phyloP scores from a whole-genome alignment of 2,329 filamentous ascomycete species.

The Xylariomycetidae sp. region DNA sequence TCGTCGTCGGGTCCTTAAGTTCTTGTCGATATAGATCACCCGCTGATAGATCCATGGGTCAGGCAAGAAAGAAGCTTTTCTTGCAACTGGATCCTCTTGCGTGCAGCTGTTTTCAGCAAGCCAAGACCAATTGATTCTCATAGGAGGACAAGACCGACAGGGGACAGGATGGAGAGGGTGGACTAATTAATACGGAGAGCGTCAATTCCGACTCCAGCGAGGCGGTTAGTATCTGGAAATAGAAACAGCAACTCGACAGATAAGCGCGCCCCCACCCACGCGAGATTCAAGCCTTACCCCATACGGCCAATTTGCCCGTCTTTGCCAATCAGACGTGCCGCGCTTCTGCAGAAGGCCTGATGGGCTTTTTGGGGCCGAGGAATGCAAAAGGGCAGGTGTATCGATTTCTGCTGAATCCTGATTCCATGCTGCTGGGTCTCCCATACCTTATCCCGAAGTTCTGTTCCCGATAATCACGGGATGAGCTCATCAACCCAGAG shows the following conservation, averaged over 20 bases:
- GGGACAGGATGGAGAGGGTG: conserved; percentile 5
- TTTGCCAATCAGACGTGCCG: background rate
- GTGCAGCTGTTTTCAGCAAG: too few species aligned
- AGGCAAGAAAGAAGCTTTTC: conserved; percentile 4
- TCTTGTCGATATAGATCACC: background rate
- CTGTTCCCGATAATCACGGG: too few species aligned
- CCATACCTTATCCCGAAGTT: too few species aligned
- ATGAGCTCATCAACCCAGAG: too few species aligned
- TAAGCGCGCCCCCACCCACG: background rate
- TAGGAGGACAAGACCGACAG: conserved; percentile 7
- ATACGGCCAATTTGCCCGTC: conserved; percentile 1
- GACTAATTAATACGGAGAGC: conserved; percentile 15
- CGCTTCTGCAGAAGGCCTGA: too few species aligned
- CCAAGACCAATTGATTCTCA: conserved; percentile 2
- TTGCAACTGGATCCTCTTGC: too few species aligned
- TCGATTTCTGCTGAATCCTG: too few species aligned
- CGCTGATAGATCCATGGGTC: too few species aligned
- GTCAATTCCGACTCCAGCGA: conserved; percentile 7
- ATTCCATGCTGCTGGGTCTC: too few species aligned
- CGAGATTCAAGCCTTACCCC: background rate
- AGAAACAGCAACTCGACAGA: conserved; percentile 17
- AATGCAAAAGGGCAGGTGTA: too few species aligned
- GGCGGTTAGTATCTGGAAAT: conserved; percentile 18
- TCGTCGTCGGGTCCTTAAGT: too few species aligned
- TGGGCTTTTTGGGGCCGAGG: too few species aligned